Evolutionary conservation across 495 filamentous ascomycete genomes (phyloP).

Genomic region (Acidiella bohemica): DNA sequence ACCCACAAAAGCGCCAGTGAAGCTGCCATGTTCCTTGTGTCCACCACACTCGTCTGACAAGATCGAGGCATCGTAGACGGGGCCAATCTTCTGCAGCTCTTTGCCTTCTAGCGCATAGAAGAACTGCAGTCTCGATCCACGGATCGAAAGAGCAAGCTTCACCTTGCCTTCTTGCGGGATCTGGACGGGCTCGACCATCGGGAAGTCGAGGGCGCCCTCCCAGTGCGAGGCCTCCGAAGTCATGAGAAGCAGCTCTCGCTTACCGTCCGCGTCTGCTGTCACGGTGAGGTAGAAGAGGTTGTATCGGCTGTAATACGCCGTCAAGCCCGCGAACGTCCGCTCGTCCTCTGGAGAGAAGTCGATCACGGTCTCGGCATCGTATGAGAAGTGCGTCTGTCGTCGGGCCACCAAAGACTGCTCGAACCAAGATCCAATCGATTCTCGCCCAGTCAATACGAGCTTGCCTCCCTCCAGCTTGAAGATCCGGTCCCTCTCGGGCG

Average conservation of each 20-base stretch:
- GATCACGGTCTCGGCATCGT: constrained; percentile 2
- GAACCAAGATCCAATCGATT: constrained; percentile 3
- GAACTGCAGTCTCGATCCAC: constrained; percentile 1
- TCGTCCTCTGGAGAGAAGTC: constrained; percentile 3
- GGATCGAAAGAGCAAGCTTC: constrained; percentile 3
- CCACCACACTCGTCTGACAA: constrained; percentile 4
- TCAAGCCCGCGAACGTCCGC: neutral
- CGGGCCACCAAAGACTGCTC: constrained; percentile 2
- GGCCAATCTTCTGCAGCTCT: constrained; percentile 4
- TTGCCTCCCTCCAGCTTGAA: neutral
- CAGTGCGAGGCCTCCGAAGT: neutral
- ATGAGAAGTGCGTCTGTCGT: constrained; percentile 3
- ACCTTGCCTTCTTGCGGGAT: constrained; percentile 1
- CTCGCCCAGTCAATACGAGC: neutral
- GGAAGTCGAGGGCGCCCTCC: neutral
- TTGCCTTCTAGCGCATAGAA: constrained; percentile 1
- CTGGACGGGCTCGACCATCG: neutral
- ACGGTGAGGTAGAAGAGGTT: constrained; percentile 4
- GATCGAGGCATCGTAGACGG: constrained; percentile 4
- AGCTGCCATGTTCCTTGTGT: neutral
- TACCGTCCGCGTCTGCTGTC: neutral
- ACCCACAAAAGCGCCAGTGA: constrained; percentile 5
- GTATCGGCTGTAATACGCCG: constrained; percentile 2
- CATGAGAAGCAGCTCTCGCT: constrained; percentile 1
- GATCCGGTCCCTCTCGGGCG: constrained; percentile 1